Conservation (phyloP, 177 flowering plant species). For the Vitis hybrid region DNA sequence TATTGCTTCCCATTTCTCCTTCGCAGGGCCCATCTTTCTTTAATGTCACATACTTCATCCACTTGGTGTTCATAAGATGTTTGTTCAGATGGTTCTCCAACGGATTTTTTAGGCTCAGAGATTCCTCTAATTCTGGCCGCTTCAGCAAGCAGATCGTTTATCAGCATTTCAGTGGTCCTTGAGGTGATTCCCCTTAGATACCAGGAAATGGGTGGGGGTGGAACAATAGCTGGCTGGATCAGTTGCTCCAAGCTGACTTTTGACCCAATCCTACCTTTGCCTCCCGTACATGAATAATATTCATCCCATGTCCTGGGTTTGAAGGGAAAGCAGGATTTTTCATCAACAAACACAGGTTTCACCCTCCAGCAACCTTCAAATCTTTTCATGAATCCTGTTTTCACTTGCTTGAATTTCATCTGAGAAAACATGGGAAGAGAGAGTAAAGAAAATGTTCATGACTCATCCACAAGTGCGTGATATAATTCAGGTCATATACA, state of each 20-base stretch:
- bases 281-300: slow-evolving; percentile 61
- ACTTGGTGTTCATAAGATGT: slow-evolving; percentile 9
- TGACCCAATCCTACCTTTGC: slow-evolving; percentile 90
- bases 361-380: slow-evolving; percentile 90
- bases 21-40: slow-evolving; percentile 61
- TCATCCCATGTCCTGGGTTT: slow-evolving; percentile 67
- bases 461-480: neutral
- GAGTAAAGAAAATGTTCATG: neutral
- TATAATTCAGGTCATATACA: neutral
- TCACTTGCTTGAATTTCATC: slow-evolving; percentile 93
- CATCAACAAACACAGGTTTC: slow-evolving; percentile 79
- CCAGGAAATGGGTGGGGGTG: slow-evolving; percentile 98
- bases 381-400: slow-evolving; percentile 82
- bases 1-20: slow-evolving; percentile 40
- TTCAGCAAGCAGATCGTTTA: slow-evolving; percentile 68
- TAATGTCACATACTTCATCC: slow-evolving; percentile 35
- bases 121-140: slow-evolving; percentile 66
- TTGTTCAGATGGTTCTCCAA: slow-evolving; percentile 11
- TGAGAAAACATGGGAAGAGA: slow-evolving; percentile 23
- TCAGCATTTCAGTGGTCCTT: slow-evolving; percentile 82
- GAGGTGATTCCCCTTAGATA: slow-evolving; percentile 87
- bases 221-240: slow-evolving; percentile 80
- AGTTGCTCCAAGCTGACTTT: slow-evolving; percentile 72
- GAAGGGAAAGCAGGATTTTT: slow-evolving; percentile 57
- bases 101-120: slow-evolving; percentile 6